Percentiles rank a stretch among this genome's conserved stretches.
These are phyloP conservation scores for Adansonia digitata DNA, from an alignment of 345 rosid genomes.

Conservation along the genomic window DNA sequence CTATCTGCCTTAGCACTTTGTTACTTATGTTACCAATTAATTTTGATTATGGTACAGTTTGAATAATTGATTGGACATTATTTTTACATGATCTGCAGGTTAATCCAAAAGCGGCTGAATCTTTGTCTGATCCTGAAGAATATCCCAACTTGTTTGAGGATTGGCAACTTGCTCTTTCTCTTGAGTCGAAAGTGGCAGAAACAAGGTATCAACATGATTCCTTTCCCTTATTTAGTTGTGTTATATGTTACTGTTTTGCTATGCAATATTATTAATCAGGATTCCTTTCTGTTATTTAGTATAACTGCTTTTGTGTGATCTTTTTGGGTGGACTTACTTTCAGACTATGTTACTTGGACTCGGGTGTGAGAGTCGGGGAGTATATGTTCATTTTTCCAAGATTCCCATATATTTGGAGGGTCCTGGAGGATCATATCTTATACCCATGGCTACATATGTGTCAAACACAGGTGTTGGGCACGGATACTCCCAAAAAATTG, in stretches of 20 bases:
- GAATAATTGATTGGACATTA: background rate
- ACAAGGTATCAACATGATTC: constrained; percentile 44
- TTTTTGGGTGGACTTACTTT: background rate
- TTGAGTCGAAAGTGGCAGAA: constrained; percentile 70
- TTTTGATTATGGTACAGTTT: background rate
- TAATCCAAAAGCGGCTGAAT: constrained; percentile 96
- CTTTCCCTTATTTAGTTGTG: background rate
- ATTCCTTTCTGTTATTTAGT: background rate
- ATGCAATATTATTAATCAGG: constrained; percentile 9
- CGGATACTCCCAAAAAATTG: too few relatives aligned
- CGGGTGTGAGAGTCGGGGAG: too few relatives aligned
- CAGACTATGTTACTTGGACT: too few relatives aligned
- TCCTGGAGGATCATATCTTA: too few relatives aligned
- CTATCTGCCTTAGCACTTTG: background rate
- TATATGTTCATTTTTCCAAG: too few relatives aligned
- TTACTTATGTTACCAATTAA: background rate
- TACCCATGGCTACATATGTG: too few relatives aligned
- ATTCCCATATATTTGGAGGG: too few relatives aligned
- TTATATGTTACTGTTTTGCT: background rate
- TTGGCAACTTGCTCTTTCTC: constrained; percentile 92
- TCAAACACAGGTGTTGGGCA: too few relatives aligned
- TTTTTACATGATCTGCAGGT: constrained; percentile 43
- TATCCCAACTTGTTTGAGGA: constrained; percentile 95
- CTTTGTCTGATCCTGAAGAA: constrained; percentile 97
- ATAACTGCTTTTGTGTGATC: background rate